Base-by-base conservation (phyloP, 2,329 filamentous ascomycete species). In the Seiridium cupressi region DNA sequence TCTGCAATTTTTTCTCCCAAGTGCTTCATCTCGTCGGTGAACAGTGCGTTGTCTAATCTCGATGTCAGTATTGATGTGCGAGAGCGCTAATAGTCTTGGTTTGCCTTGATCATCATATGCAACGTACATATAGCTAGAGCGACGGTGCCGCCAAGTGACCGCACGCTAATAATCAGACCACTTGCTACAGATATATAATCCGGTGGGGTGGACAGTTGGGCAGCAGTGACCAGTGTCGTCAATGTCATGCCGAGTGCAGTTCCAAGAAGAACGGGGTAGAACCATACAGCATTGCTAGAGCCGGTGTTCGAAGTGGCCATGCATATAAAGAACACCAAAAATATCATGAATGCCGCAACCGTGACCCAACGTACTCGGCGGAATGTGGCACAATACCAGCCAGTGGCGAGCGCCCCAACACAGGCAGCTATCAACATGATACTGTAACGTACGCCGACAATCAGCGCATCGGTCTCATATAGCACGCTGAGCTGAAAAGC, bases 71-170 rank as follows among this genome's bases (percentile, higher is more conserved):
- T 53, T 31, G 34, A 18, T 11, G 49, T 31, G 11, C 8, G 49
- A 13, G 38, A 42, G 38, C 38, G 38, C 38, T 1, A 42, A 42
- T 7, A 8, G 38, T 13, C 2, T 42, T 13, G 7, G 7, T 42
- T 42, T 42, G 38, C 38, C 38, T 7, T 42, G 7, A 8, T 42
- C 13, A 42, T 8, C 7, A 42, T 42, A 42, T 42, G 1, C 11
- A 8, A 49, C 60, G 57, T 51, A 61, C 51, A 73, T 49, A 83
- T 74, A 3, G 81, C 82, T 13, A 84, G 69, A 35, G 81, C 81
- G 10, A 84, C 67, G 2, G 80, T 79, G 54, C 77, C 77, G 3
- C 81, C 81, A 3, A 84, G 72, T 10, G 74, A 76, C 5, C 76
- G 67, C 2, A 74, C 65, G 42, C 72, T 68, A 36, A 77, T 76